Evolutionary conservation across 2,329 filamentous ascomycete genomes (phyloP).

Genomic region (Cordyceps cateniannulata): DNA sequence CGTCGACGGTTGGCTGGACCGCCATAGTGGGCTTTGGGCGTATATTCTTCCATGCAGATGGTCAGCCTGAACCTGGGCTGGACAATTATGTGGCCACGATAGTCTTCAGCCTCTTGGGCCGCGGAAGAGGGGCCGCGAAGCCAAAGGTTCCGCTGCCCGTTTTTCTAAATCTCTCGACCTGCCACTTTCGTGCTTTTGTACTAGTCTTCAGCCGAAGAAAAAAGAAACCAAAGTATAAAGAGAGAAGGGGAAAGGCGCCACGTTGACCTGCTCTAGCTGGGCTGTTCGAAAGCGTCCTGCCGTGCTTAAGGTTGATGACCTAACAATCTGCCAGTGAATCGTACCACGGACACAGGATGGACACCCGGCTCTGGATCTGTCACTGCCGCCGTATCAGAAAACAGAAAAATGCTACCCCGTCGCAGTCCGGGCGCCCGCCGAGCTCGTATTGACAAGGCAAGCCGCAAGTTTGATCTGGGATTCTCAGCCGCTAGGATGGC

Average conservation of each 20-base stretch:
- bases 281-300: neutral
- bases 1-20: neutral
- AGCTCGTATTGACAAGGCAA: neutral
- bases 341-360: neutral
- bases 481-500: neutral
- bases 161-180: neutral
- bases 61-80: neutral
- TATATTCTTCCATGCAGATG: neutral
- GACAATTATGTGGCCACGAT: neutral
- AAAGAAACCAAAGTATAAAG: neutral
- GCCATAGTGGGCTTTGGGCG: neutral
- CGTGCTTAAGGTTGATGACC: neutral
- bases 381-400: neutral
- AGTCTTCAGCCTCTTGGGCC: neutral
- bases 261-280: neutral
- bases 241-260: neutral
- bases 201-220: neutral
- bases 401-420: neutral
- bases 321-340: neutral
- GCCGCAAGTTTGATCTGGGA: neutral
- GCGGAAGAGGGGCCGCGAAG: neutral
- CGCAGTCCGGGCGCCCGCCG: neutral
- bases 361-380: neutral
- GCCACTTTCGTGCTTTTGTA: neutral
- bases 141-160: neutral